Evolutionary conservation across 2,329 filamentous ascomycete genomes (phyloP), one percentile per base, ranked within the genome.

Genomic region (Arachnomyces sp.): DNA sequence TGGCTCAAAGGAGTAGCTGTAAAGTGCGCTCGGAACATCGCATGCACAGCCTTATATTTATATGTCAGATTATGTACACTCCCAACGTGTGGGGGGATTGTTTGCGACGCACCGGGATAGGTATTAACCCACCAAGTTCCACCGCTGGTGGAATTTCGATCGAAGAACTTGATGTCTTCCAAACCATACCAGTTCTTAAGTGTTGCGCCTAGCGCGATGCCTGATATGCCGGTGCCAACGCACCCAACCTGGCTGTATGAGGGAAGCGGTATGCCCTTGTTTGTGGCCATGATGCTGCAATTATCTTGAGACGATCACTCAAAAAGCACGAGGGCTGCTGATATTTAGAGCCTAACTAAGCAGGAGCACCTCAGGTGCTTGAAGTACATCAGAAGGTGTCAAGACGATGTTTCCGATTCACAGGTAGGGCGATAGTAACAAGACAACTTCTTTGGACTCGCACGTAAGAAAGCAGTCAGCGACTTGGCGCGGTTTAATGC

Each of bases 121-220:
- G 67, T 62, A 53, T 80, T 82, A 38, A 71, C 68, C 52, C 69
- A 68, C 79, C 79, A 82, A 2, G 78, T 81, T 8, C 78, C 79
- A 14, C 78, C 78, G 14, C 76, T 62, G 2, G 66, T 66, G 6
- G 63, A 52, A 45, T 76, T 63, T 16, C 73, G 63, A 30, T 82
- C 79, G 44, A 81, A 81, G 52, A 82, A 68, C 8, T 61, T 62
- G 45, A 82, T 69, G 44, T 80, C 74, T 34, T 72, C 69, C 32
- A 78, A 73, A 16, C 64, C 66, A 35, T 80, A 71, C 65, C 73
- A 71, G 25, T 73, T 60, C 49, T 77, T 71, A 32, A 82, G 55
- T 11, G 72, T 73, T 9, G 73, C 76, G 3, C 72, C 78, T 38
- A 80, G 68, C 1, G 73, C 75, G 31, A 82, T 75, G 21, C 70